These are phyloP conservation scores for Aspergillus ochraceus DNA, from an alignment of 2,329 filamentous ascomycete species.

Conservation along the genomic window DNA sequence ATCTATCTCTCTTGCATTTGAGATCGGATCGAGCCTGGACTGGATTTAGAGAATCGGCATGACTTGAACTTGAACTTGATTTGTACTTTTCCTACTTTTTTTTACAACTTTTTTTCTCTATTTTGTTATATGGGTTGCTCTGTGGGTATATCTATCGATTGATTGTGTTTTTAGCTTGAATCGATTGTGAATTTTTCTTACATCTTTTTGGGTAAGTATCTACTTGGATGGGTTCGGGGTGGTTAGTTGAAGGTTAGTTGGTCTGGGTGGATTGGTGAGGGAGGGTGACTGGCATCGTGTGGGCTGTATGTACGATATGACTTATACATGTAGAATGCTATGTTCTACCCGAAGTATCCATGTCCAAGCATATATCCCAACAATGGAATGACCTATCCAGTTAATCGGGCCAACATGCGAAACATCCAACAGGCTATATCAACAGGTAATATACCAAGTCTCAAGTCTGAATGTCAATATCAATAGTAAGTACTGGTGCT, in stretches of 20 bases:
- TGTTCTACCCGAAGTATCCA: background rate
- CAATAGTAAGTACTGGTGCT: conserved; percentile 38
- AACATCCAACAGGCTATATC: background rate
- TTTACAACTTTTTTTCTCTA: background rate
- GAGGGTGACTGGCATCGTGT: background rate
- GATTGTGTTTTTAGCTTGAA: conserved; percentile 12
- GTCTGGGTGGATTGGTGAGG: too few relatives aligned
- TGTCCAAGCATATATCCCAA: background rate
- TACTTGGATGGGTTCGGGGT: background rate
- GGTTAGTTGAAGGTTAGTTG: background rate
- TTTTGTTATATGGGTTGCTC: conserved; percentile 3
- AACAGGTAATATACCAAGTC: background rate
- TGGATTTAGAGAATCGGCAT: background rate
- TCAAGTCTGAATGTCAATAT: background rate
- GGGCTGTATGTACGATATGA: background rate
- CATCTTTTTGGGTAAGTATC: background rate
- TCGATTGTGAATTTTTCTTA: conserved; percentile 1
- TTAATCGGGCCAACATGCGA: background rate
- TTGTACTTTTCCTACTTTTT: conserved; percentile 6
- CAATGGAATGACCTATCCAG: background rate
- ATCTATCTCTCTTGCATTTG: background rate
- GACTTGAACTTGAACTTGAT: background rate
- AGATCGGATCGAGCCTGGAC: background rate
- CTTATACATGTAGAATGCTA: background rate
- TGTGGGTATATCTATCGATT: conserved; percentile 1